Percentiles rank a stretch among this genome's conserved stretches.
Conservation (phyloP, 148 eudicot species). For the Beta vulgaris region DNA sequence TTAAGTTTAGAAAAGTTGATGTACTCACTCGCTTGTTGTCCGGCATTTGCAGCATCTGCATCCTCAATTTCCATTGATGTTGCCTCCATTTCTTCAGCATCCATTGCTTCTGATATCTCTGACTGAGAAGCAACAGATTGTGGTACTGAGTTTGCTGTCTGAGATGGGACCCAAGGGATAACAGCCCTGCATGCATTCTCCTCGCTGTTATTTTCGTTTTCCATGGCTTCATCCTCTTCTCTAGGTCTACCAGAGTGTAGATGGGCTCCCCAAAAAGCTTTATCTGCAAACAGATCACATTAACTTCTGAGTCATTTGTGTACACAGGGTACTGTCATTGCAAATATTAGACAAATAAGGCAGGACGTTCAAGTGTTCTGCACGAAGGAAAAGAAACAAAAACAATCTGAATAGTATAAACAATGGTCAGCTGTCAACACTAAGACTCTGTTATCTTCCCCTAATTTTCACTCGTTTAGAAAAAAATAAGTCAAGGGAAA, state of each 20-base stretch:
- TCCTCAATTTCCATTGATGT: slow-evolving; percentile 72
- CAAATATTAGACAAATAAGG: background rate
- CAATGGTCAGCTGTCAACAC: no score
- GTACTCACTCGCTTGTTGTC: slow-evolving; percentile 21
- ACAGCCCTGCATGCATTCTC: slow-evolving; percentile 54
- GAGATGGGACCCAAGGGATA: slow-evolving; percentile 73
- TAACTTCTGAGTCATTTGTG: slow-evolving; percentile 2
- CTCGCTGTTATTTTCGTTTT: slow-evolving; percentile 14
- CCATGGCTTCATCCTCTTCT: slow-evolving; percentile 25
- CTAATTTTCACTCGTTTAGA: no score
- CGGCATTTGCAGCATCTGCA: slow-evolving; percentile 7
- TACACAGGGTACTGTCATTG: background rate
- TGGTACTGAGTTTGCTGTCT: slow-evolving; percentile 24
- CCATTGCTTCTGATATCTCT: slow-evolving; percentile 55
- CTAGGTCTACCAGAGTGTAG: slow-evolving; percentile 14
- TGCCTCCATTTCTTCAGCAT: slow-evolving; percentile 50
- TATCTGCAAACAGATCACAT: slow-evolving; percentile 41
- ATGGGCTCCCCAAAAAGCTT: slow-evolving; percentile 35
- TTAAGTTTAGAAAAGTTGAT: slow-evolving; percentile 10
- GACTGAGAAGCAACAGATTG: slow-evolving; percentile 4
- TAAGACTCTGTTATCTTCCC: no score
- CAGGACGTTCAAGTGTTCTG: background rate
- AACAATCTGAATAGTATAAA: no score
- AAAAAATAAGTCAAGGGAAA: no score
- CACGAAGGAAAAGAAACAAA: background rate